Percentiles rank a stretch among this genome's conserved stretches.
These are phyloP conservation scores for Globisporangium nodosum DNA, from an alignment of 352 stramenopile species.

Conservation along the genomic window DNA sequence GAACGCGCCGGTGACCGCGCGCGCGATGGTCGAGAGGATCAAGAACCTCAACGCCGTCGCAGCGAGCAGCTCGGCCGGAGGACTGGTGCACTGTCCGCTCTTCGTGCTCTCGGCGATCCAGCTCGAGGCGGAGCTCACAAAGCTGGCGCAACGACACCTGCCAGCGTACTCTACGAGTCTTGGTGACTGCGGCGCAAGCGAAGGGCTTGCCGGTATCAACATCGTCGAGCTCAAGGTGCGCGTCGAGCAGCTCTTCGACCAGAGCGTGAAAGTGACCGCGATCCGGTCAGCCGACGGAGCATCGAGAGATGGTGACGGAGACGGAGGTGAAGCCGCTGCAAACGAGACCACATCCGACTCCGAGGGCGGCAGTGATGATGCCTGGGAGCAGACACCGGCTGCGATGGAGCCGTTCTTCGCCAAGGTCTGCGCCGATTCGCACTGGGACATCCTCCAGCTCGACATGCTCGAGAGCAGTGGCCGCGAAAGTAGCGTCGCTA, in stretches of 20 bases:
- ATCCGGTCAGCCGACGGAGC: not conserved
- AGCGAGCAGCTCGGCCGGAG: slow-evolving; percentile 5
- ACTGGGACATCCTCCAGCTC: slow-evolving; percentile 15
- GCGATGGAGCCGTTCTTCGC: slow-evolving; percentile 3
- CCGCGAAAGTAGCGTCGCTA: not conserved
- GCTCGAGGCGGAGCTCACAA: slow-evolving; percentile 26
- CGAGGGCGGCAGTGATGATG: not conserved
- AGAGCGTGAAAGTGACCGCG: slow-evolving; percentile 1
- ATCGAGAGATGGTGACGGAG: not conserved
- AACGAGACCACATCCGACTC: not conserved
- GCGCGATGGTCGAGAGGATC: slow-evolving; percentile 13
- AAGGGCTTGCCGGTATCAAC: slow-evolving; percentile 1
- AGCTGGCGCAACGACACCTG: slow-evolving; percentile 15
- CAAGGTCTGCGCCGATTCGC: not conserved
- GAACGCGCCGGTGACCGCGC: slow-evolving; percentile 7
- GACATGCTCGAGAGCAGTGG: slow-evolving; percentile 9
- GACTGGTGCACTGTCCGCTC: slow-evolving; percentile 31
- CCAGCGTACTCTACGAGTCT: not conserved
- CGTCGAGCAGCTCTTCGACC: slow-evolving; percentile 12
- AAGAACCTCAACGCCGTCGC: slow-evolving; percentile 8
- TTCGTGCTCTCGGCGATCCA: slow-evolving; percentile 25
- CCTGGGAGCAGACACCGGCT: not conserved
- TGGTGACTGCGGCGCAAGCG: not conserved
- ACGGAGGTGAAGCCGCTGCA: too few species aligned
- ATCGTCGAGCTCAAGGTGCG: slow-evolving; percentile 13